These are phyloP conservation scores for Tetrahymena borealis DNA, from an alignment of 73 alveolate genomes.

Conservation along the genomic window DNA sequence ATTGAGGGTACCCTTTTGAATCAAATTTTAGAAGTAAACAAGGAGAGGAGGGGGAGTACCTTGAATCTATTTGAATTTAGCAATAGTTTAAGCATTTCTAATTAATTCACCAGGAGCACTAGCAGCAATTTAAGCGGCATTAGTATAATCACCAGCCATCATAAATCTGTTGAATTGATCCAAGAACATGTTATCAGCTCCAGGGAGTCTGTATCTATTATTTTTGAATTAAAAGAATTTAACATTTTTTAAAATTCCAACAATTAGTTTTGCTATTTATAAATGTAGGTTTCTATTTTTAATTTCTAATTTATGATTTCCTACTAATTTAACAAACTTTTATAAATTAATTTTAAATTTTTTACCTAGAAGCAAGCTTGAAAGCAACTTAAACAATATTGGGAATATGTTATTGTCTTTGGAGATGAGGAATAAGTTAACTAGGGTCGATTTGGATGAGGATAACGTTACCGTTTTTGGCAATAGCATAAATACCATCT, in stretches of 20 bases:
- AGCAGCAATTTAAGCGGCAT: constrained; percentile 95
- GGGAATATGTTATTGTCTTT: constrained; percentile 81
- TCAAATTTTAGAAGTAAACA: constrained; percentile 87
- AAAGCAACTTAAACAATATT: constrained; percentile 87
- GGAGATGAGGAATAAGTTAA: constrained; percentile 71
- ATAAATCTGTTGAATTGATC: constrained; percentile 84
- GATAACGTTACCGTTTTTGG: constrained; percentile 87
- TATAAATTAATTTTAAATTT: too few relatives aligned
- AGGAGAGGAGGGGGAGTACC: constrained; percentile 93
- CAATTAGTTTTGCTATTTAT: too few relatives aligned
- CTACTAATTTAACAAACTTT: too few relatives aligned
- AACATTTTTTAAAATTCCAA: too few relatives aligned
- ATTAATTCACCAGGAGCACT: constrained; percentile 96
- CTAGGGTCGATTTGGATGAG: constrained; percentile 68
- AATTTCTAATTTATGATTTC: too few relatives aligned
- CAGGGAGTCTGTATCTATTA: constrained; percentile 86
- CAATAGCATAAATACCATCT: constrained; percentile 83
- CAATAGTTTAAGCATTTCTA: constrained; percentile 88
- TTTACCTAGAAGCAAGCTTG: constrained; percentile 69
- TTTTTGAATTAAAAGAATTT: background rate
- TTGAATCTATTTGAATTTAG: constrained; percentile 75
- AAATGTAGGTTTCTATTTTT: too few relatives aligned
- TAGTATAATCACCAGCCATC: constrained; percentile 84
- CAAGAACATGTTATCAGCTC: constrained; percentile 92
- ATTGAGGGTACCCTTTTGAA: constrained; percentile 89